Percentiles rank a stretch among this genome's conserved stretches.
These are phyloP conservation scores for Alternaria panax DNA, from an alignment of 2,329 filamentous ascomycete species.

Conservation along the genomic window DNA sequence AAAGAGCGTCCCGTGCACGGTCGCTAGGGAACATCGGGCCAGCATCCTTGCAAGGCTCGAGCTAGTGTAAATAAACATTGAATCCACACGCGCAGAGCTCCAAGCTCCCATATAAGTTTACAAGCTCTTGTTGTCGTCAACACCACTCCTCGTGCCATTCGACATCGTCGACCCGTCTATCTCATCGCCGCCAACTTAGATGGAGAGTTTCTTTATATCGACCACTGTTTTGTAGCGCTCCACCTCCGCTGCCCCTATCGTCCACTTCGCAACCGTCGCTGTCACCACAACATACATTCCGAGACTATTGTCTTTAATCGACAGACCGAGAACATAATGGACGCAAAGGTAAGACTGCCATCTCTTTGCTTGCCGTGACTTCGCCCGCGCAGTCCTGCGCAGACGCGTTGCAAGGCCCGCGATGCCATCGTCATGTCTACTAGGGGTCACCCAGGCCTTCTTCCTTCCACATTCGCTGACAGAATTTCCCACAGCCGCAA, in stretches of 20 bases:
- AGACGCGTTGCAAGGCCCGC: slow-evolving; percentile 7
- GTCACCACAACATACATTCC: slow-evolving; percentile 24
- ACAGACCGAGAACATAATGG: slow-evolving; percentile 46
- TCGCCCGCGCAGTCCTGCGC: background rate
- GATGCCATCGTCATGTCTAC: slow-evolving; percentile 1
- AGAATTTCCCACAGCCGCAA: slow-evolving; percentile 66
- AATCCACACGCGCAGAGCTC: slow-evolving; percentile 20
- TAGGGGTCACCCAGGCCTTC: slow-evolving; percentile 10
- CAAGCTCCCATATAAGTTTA: slow-evolving; percentile 37
- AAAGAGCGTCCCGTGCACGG: slow-evolving; percentile 15
- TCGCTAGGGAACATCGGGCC: slow-evolving; percentile 10
- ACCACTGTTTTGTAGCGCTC: slow-evolving; percentile 47
- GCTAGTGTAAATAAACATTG: slow-evolving; percentile 23
- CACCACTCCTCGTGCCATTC: slow-evolving; percentile 37
- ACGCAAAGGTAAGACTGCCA: slow-evolving; percentile 53
- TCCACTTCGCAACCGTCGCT: slow-evolving; percentile 31
- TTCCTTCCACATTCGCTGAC: slow-evolving; percentile 26
- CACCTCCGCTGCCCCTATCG: slow-evolving; percentile 38
- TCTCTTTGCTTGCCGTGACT: slow-evolving; percentile 1
- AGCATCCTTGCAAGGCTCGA: slow-evolving; percentile 14
- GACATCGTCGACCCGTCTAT: slow-evolving; percentile 44
- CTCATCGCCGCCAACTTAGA: slow-evolving; percentile 51
- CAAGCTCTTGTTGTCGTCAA: slow-evolving; percentile 32
- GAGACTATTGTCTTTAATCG: slow-evolving; percentile 28
- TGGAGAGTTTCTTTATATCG: slow-evolving; percentile 51